phyloP scores from a whole-genome alignment of 1,139 yeast genomes.

The Debaryomyces sp. region DNA sequence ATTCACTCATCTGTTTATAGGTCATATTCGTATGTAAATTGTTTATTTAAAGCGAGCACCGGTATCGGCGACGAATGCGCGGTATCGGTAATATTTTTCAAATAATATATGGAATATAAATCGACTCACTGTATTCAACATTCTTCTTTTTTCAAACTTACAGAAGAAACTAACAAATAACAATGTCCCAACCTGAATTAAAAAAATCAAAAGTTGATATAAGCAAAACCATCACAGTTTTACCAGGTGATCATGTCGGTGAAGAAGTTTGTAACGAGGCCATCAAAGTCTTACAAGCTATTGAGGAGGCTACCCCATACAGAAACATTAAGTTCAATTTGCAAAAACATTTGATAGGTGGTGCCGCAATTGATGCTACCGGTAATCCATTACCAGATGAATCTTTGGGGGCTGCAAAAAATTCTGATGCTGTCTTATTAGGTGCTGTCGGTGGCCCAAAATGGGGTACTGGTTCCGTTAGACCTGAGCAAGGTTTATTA shows the following conservation, averaged over 20 bases:
- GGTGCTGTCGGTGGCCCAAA: constrained; percentile 99
- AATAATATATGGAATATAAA: background rate
- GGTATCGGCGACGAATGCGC: constrained; percentile 9
- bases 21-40: background rate
- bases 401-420: constrained; percentile 81
- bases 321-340: constrained; percentile 67
- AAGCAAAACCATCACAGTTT: constrained; percentile 73
- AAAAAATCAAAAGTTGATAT: constrained; percentile 14
- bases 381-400: constrained; percentile 92
- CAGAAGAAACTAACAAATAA: background rate
- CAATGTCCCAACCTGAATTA: constrained; percentile 15
- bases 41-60: constrained; percentile 4
- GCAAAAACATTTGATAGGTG: constrained; percentile 87
- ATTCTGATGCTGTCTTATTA: constrained; percentile 87
- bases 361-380: constrained; percentile 97
- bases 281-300: constrained; percentile 82
- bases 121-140: background rate
- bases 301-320: constrained; percentile 62
- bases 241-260: constrained; percentile 98
- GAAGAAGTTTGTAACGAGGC: constrained; percentile 89
- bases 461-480: constrained; percentile 93
- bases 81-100: constrained; percentile 2
- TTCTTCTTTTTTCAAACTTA: background rate
- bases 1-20: constrained; percentile 1
- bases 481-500: constrained; percentile 96